Percentiles rank a stretch among this genome's conserved stretches.
These are phyloP conservation scores for Sporisorium exsertum DNA, from an alignment of 1,284 basidiomycete genomes.

Conservation along the genomic window DNA sequence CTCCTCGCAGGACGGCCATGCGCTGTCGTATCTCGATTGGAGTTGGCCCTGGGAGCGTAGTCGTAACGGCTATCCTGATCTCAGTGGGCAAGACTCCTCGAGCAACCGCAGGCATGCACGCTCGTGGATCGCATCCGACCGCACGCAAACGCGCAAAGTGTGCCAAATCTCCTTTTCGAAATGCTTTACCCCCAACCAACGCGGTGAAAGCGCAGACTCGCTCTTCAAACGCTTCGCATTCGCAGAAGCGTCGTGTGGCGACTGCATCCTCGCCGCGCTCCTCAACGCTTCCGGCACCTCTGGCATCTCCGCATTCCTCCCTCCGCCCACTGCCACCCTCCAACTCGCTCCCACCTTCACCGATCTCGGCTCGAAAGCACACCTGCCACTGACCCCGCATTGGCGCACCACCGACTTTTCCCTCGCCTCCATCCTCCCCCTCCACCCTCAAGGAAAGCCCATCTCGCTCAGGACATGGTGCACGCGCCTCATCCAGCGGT, in stretches of 20 bases:
- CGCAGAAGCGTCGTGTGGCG: conserved; percentile 27
- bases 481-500: conserved; percentile 41
- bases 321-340: conserved; percentile 13
- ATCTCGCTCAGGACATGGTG: conserved; percentile 37
- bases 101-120: conserved; percentile 12
- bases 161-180: conserved; percentile 17
- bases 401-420: conserved; percentile 41
- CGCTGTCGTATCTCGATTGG: conserved; percentile 48
- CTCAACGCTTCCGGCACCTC: conserved; percentile 31
- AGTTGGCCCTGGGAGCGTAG: conserved; percentile 47
- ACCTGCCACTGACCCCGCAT: conserved; percentile 37
- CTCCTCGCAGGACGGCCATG: conserved; percentile 46
- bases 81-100: conserved; percentile 4
- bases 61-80: conserved; percentile 48
- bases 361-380: conserved; percentile 18
- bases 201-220: conserved; percentile 20
- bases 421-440: conserved; percentile 18
- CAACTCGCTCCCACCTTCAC: not conserved
- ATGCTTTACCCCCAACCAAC: conserved; percentile 15
- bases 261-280: conserved; percentile 47
- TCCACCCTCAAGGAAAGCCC: not conserved
- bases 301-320: conserved; percentile 43
- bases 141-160: conserved; percentile 2
- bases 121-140: conserved; percentile 5
- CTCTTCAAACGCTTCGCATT: conserved; percentile 53